phyloP scores from a whole-genome alignment of 1,139 yeast genomes.

The Pneumocystis wakefieldiae region DNA sequence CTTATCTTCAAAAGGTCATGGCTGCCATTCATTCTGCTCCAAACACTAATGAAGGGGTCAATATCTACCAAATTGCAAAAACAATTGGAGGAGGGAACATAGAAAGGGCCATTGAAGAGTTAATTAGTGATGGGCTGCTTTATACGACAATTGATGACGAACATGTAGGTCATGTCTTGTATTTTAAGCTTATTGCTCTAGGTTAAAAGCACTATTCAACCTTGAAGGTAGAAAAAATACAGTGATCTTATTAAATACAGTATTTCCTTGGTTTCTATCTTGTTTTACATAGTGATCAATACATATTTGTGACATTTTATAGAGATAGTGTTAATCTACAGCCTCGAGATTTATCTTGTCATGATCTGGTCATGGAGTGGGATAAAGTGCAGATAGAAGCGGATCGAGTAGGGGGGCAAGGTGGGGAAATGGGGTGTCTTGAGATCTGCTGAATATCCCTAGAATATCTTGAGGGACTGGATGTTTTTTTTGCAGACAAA shows the following conservation, averaged over 20 bases:
- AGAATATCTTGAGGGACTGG: too few relatives aligned
- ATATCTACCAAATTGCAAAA: conserved; percentile 12
- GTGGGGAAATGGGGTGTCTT: too few relatives aligned
- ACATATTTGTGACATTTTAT: too few relatives aligned
- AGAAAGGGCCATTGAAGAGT: conserved; percentile 11
- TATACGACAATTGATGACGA: conserved; percentile 17
- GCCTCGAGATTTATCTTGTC: too few relatives aligned
- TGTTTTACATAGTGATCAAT: too few relatives aligned
- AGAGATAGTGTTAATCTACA: too few relatives aligned
- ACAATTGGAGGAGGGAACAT: conserved; percentile 7
- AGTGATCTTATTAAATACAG: neutral
- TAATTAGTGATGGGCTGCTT: conserved; percentile 14
- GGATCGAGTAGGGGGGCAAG: too few relatives aligned
- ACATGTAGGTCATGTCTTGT: conserved; percentile 10
- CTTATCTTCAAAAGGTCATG: conserved; percentile 12
- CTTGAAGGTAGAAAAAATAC: neutral
- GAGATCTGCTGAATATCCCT: too few relatives aligned
- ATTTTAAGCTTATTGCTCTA: neutral
- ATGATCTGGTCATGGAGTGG: too few relatives aligned
- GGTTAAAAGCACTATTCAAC: neutral
- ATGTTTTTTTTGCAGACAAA: neutral
- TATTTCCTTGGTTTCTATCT: too few relatives aligned
- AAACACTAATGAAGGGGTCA: conserved; percentile 15
- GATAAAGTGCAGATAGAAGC: too few relatives aligned
- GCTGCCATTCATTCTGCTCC: conserved; percentile 11